phyloP scores from a whole-genome alignment of 441 rosid species.

The Syzygium malaccense region DNA sequence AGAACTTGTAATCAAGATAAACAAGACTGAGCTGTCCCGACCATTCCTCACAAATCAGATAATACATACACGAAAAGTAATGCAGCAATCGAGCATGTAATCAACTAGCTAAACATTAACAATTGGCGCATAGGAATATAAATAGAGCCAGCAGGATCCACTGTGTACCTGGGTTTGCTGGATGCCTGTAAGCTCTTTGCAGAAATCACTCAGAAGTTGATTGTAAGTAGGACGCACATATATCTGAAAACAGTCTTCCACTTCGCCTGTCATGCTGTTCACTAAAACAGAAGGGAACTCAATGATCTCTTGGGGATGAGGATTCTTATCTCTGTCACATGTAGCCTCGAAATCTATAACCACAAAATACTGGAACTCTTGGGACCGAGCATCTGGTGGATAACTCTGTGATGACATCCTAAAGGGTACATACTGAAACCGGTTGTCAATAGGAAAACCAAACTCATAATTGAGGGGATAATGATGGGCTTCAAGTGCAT shows the following conservation, averaged over 20 bases:
- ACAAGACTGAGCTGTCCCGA: not conserved
- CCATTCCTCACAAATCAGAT: not conserved
- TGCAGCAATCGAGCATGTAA: not conserved
- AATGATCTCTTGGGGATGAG: constrained; percentile 69
- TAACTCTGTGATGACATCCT: constrained; percentile 12
- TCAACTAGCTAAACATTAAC: not conserved
- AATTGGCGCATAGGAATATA: not conserved
- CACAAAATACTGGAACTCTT: constrained; percentile 61
- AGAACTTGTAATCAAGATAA: not conserved
- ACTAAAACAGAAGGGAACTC: constrained; percentile 73
- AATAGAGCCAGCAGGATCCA: not conserved
- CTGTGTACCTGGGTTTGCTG: constrained; percentile 52
- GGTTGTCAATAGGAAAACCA: constrained; percentile 13
- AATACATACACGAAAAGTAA: not conserved
- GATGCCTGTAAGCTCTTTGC: constrained; percentile 72
- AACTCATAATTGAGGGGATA: constrained; percentile 12
- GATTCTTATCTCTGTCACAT: constrained; percentile 54
- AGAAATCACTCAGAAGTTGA: constrained; percentile 53
- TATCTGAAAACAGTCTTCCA: constrained; percentile 59
- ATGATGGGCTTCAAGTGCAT: constrained; percentile 8
- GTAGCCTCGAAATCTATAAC: constrained; percentile 80
- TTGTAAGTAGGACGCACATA: constrained; percentile 67
- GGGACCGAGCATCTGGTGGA: constrained; percentile 25
- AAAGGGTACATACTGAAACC: constrained; percentile 10
- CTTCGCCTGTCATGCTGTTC: constrained; percentile 49